These are phyloP conservation scores for Lichtheimia ramosa DNA, from an alignment of 371 early-diverging fungal genomes.

Conservation along the genomic window DNA sequence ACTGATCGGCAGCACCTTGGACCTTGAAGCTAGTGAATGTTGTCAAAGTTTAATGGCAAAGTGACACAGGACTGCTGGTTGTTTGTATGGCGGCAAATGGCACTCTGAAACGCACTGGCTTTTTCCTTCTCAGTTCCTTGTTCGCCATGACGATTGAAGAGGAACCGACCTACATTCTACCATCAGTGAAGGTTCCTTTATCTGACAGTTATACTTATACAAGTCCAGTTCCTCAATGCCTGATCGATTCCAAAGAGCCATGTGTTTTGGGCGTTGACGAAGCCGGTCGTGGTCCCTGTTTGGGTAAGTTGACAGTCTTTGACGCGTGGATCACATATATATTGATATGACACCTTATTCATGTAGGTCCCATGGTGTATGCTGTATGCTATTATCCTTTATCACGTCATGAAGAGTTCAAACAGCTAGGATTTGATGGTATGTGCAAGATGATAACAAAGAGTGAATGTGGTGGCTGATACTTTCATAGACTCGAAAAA, in stretches of 20 bases:
- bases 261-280: slow-evolving; percentile 97
- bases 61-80: too few relatives aligned
- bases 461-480: background rate
- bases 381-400: slow-evolving; percentile 78
- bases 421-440: slow-evolving; percentile 81
- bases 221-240: slow-evolving; percentile 26
- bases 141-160: background rate
- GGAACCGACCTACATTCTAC: slow-evolving; percentile 14
- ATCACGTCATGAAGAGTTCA: slow-evolving; percentile 62
- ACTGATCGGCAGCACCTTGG: too few relatives aligned
- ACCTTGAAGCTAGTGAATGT: too few relatives aligned
- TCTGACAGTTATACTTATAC: slow-evolving; percentile 35
- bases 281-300: slow-evolving; percentile 98
- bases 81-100: background rate
- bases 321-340: background rate
- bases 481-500: slow-evolving; percentile 81
- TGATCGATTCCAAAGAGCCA: slow-evolving; percentile 42
- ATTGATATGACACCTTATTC: background rate
- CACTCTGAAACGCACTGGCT: background rate
- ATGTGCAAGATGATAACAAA: slow-evolving; percentile 8
- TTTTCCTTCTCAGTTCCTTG: background rate
- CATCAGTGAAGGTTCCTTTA: slow-evolving; percentile 44
- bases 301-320: slow-evolving; percentile 55
- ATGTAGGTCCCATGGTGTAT: slow-evolving; percentile 95
- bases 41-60: too few relatives aligned